Conservation (phyloP, 768 basidiomycete species). For the Podaxis sp. region DNA sequence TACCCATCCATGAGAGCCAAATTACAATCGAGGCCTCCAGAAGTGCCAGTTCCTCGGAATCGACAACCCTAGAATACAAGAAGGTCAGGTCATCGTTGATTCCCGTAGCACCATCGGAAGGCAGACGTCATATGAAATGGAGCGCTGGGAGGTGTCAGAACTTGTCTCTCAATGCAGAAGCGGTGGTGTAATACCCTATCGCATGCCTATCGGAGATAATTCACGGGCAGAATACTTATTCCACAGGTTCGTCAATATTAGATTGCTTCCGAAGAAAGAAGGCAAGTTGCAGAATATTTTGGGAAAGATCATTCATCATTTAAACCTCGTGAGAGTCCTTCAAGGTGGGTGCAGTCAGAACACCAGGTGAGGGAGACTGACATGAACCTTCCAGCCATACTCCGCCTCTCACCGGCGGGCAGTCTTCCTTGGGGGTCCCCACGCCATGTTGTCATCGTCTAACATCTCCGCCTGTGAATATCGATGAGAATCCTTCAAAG, state of each 20-base stretch:
- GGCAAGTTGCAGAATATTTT: background rate
- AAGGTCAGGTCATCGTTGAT: background rate
- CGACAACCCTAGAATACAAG: background rate
- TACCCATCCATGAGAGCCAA: slow-evolving; percentile 6
- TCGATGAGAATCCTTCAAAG: background rate
- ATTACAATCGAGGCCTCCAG: background rate
- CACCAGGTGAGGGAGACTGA: background rate
- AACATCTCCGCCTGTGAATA: slow-evolving; percentile 16
- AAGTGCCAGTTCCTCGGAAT: background rate
- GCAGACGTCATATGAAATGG: background rate
- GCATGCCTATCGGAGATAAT: background rate
- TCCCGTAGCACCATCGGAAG: background rate
- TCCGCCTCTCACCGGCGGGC: background rate
- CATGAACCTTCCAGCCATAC: background rate
- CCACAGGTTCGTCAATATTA: background rate
- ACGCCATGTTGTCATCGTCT: slow-evolving; percentile 18
- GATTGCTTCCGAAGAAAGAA: background rate
- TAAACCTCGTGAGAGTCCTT: background rate
- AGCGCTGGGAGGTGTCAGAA: background rate
- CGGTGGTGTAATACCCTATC: background rate
- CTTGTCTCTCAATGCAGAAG: background rate
- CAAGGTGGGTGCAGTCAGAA: background rate
- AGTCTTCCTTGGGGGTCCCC: slow-evolving; percentile 11
- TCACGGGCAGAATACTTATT: background rate
- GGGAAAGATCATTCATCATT: background rate